A percentile compares a stretch with the other conserved stretches of the same genome.
phyloP scores from a whole-genome alignment of 2,329 filamentous ascomycete genomes.

The Trichophyton schoenleinii region DNA sequence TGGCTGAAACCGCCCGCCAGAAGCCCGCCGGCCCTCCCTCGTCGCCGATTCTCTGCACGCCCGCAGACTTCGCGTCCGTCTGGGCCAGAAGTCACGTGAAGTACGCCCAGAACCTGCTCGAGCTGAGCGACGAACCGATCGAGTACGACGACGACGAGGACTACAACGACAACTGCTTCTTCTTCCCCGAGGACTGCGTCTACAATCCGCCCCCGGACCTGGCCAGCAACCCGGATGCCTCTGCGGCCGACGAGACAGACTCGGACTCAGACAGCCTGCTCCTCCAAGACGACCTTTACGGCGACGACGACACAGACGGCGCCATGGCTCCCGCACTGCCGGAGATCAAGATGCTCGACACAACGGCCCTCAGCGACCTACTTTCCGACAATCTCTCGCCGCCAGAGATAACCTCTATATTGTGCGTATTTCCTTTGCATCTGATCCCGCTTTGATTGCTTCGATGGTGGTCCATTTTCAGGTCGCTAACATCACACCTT shows the following conservation, averaged over 20 bases:
- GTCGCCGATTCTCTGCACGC: background rate
- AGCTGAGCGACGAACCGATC: slow-evolving; percentile 29
- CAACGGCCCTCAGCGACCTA: slow-evolving; percentile 30
- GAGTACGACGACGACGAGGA: slow-evolving; percentile 34
- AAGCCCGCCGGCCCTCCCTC: background rate
- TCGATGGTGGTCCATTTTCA: background rate
- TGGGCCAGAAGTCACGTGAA: slow-evolving; percentile 29
- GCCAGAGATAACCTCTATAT: slow-evolving; percentile 33
- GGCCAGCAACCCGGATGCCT: slow-evolving; percentile 2
- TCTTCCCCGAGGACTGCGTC: slow-evolving; percentile 33
- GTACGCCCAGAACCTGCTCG: slow-evolving; percentile 30
- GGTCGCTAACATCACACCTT: background rate
- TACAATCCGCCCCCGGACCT: slow-evolving; percentile 24
- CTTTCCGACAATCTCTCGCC: slow-evolving; percentile 32
- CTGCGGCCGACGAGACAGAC: slow-evolving; percentile 17
- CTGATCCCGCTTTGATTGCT: background rate
- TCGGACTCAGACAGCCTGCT: slow-evolving; percentile 19
- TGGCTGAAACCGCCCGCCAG: background rate
- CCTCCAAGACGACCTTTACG: slow-evolving; percentile 10
- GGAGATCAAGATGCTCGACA: slow-evolving; percentile 33
- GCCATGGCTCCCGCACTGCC: slow-evolving; percentile 31
- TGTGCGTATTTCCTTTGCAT: slow-evolving; percentile 19
- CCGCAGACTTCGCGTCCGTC: slow-evolving; percentile 21
- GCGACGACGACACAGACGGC: slow-evolving; percentile 10
- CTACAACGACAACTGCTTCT: slow-evolving; percentile 32